Evolutionary conservation across 2,329 filamentous ascomycete genomes (phyloP).

Genomic region (Nemania bipapillata): DNA sequence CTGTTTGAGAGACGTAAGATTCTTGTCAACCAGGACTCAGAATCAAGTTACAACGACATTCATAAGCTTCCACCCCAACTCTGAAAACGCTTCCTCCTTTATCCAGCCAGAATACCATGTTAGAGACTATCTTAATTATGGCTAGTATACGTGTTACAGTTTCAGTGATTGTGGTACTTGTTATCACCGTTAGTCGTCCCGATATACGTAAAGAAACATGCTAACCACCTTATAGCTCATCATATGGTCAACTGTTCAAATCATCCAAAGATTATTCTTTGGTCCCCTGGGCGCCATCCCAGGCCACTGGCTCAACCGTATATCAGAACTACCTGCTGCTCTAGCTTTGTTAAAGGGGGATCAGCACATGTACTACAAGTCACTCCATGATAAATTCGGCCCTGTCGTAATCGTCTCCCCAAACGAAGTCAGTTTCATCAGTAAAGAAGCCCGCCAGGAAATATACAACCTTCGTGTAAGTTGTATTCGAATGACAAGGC

Average conservation of each 20-base stretch:
- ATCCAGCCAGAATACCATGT: not conserved
- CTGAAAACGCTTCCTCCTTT: too few species aligned
- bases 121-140: not conserved
- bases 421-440: conserved; percentile 47
- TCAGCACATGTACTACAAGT: conserved; percentile 44
- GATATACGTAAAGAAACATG: not conserved
- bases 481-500: not conserved
- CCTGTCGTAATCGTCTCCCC: conserved; percentile 47
- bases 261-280: conserved; percentile 35
- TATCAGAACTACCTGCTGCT: conserved; percentile 43
- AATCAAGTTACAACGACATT: too few species aligned
- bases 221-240: conserved; percentile 1
- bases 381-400: conserved; percentile 47
- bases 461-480: conserved; percentile 47
- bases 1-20: too few species aligned
- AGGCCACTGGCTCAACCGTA: conserved; percentile 44
- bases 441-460: conserved; percentile 47
- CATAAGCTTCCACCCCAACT: too few species aligned
- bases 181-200: not conserved
- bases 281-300: conserved; percentile 44
- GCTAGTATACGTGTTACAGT: not conserved
- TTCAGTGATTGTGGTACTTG: not conserved
- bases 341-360: conserved; percentile 42
- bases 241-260: conserved; percentile 15
- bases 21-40: too few species aligned